Base-by-base conservation (phyloP, 805 yeast genomes). In the Wickerhamiella allomyrinae region DNA sequence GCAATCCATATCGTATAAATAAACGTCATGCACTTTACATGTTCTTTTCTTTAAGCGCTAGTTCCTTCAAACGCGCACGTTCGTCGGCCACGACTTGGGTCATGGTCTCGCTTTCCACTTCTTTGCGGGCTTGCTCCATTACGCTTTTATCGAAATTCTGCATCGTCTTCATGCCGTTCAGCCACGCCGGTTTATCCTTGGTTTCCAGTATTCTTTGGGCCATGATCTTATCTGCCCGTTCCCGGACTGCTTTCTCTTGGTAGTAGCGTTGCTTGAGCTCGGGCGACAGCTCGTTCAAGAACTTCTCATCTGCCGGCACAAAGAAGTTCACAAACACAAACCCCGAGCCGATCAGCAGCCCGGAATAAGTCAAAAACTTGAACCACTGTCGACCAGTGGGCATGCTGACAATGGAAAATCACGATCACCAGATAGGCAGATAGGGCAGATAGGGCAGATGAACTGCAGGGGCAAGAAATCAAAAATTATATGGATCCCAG, bases 261-360 rank as follows among this genome's bases (percentile, higher is more conserved):
- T 79, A 86, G 57, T 82, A 84, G 46, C 81, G 79, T 17, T 76
- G 76, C 48, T 84, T 68, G 35, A 86, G 65, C 56, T 87, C 95
- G 1, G 97, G 95, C 6, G 94, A 80, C 49, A 86, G 68, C 40
- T 70, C 61, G 1, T 77, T 74, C 33, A 86, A 69, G 23, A 87
- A 60, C 55, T 87, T 73, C 52, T 85, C 94, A 49, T 83, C 94
- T 2, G 87, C 73, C 2, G 97, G 97, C 0, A 85, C 77, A 0
- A 87, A 75, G 58, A 74, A 81, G 48, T 77, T 79, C 63, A 63
- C 79, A 14, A 80, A 63, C 5, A 82, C 49, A 0, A 77, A 73
- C n/a, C 96, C 97, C 0, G 74, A 53, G 5, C 79, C 83, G 2
- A 83, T 65, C 23, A 41, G 15, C 15, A 85, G 74, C 15, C 74